Evolutionary conservation across 345 rosid species (phyloP).

Genomic region (Citrus sp.): DNA sequence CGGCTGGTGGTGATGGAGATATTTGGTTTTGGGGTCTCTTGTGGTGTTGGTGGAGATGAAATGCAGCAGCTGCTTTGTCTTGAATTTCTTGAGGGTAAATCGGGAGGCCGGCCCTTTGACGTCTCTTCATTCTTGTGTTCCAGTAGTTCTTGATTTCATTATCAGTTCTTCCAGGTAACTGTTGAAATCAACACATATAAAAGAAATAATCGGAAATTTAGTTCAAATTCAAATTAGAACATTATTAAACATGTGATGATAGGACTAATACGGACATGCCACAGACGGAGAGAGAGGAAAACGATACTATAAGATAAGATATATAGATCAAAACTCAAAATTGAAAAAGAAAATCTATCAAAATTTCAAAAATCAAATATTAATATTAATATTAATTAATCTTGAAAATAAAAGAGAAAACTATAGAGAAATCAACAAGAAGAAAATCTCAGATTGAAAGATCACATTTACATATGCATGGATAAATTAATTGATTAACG

Average conservation of each 20-base stretch:
- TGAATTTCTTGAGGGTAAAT: constrained; percentile 58
- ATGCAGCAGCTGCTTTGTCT: constrained; percentile 26
- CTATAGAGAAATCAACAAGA: too few relatives aligned
- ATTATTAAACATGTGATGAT: neutral
- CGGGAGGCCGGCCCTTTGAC: constrained; percentile 69
- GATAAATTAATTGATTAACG: too few relatives aligned
- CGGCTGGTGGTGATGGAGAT: constrained; percentile 31
- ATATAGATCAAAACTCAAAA: neutral
- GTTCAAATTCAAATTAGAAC: neutral
- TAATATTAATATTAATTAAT: neutral
- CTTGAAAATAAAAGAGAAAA: neutral
- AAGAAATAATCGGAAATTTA: neutral
- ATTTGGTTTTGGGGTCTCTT: constrained; percentile 22
- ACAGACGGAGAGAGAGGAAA: neutral
- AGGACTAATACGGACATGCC: neutral
- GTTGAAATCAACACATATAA: neutral
- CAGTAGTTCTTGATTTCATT: constrained; percentile 91
- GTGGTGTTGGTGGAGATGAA: constrained; percentile 23
- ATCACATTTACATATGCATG: neutral
- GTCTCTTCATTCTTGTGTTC: constrained; percentile 81
- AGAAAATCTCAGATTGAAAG: neutral
- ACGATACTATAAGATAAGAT: too few relatives aligned
- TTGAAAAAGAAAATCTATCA: neutral
- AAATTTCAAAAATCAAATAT: neutral
- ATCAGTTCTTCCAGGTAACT: constrained; percentile 89